Conservation (phyloP, 1,139 yeast genomes). For the Kurtzmaniella quercitrusa region DNA sequence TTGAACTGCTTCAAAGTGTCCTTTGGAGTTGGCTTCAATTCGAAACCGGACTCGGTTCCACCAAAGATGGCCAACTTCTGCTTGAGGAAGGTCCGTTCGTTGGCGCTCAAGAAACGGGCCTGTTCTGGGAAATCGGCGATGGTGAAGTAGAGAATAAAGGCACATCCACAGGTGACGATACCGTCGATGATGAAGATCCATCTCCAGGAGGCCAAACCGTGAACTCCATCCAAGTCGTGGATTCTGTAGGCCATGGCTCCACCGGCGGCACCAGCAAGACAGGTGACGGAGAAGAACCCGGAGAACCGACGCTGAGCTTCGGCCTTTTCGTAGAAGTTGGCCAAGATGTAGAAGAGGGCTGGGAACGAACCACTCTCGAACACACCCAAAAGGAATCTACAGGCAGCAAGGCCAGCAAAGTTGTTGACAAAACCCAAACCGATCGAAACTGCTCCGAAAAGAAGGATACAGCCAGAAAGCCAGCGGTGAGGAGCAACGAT, state of each 20-base stretch:
- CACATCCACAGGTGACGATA: conserved; percentile 57
- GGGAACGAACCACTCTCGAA: conserved; percentile 72
- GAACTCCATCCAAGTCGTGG: conserved; percentile 32
- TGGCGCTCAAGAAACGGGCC: conserved; percentile 45
- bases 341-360: conserved; percentile 63
- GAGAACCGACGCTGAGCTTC: conserved; percentile 70
- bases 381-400: conserved; percentile 61
- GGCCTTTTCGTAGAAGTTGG: conserved; percentile 50
- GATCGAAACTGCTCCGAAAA: conserved; percentile 61
- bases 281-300: conserved; percentile 52
- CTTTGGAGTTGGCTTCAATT: conserved; percentile 36
- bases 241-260: conserved; percentile 43
- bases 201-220: conserved; percentile 55
- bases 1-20: conserved; percentile 44
- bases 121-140: conserved; percentile 48
- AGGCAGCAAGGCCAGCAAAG: conserved; percentile 55
- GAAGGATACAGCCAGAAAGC: conserved; percentile 51
- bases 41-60: conserved; percentile 52
- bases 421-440: conserved; percentile 62
- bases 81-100: conserved; percentile 48
- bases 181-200: conserved; percentile 78
- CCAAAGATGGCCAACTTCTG: conserved; percentile 49
- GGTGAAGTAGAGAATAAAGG: conserved; percentile 54
- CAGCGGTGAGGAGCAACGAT: conserved; percentile 60
- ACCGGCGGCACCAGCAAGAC: conserved; percentile 40